phyloP scores from a whole-genome alignment of 768 basidiomycete species.

The Boletus patriciae region DNA sequence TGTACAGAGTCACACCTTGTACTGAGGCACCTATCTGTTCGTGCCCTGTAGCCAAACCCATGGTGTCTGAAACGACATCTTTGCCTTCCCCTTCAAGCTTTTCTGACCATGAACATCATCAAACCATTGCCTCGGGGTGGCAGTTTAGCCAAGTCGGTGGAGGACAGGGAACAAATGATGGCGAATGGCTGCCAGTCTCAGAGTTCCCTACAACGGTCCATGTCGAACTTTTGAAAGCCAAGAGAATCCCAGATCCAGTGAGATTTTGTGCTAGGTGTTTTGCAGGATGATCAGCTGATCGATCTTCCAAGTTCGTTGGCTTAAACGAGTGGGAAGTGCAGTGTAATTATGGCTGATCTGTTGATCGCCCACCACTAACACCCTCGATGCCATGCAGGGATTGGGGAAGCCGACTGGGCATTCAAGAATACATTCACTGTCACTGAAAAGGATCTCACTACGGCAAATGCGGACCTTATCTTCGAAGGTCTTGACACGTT shows the following conservation, averaged over 20 bases:
- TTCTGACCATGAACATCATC: conserved; percentile 18
- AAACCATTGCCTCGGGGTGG: conserved; percentile 52
- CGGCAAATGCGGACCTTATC: conserved; percentile 64
- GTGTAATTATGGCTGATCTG: conserved; percentile 48
- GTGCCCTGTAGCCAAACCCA: background rate
- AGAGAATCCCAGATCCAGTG: conserved; percentile 83
- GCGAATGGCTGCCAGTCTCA: conserved; percentile 65
- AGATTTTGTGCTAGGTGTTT: conserved; percentile 26
- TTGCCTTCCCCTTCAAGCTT: background rate
- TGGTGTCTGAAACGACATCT: background rate
- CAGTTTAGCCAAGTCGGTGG: conserved; percentile 66
- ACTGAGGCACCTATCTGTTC: background rate
- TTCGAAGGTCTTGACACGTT: conserved; percentile 95
- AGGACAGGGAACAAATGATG: conserved; percentile 54
- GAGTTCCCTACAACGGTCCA: conserved; percentile 85
- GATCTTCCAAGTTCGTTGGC: conserved; percentile 57
- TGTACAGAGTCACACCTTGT: background rate
- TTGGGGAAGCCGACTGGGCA: conserved; percentile 84
- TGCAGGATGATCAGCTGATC: conserved; percentile 7
- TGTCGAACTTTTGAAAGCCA: conserved; percentile 72
- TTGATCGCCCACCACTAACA: background rate
- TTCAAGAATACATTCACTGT: conserved; percentile 70
- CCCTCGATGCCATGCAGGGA: conserved; percentile 52
- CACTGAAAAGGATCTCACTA: conserved; percentile 44
- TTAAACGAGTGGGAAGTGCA: conserved; percentile 89